Base-by-base conservation (phyloP, 2,329 filamentous ascomycete genomes). In the Xylaria sp. region DNA sequence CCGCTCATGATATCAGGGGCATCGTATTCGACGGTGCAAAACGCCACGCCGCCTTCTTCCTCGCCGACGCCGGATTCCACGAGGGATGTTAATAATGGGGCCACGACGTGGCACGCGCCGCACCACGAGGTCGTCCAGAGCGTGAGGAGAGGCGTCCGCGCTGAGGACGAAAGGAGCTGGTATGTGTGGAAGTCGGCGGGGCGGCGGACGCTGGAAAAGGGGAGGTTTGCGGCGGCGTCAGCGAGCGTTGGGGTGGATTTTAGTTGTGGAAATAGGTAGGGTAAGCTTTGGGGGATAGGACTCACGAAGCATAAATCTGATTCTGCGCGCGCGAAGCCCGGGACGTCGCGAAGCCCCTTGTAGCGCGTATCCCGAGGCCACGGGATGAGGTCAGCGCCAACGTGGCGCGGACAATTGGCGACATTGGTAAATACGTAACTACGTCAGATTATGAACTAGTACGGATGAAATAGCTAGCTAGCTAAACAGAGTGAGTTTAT, bases 91-190 rank as follows among this genome's bases (percentile, higher is more conserved):
- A 90, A 60, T 12, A 88, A 77, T 3, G 87, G 87, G 4, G 80
- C 79, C 27, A 89, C 81, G 37, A 78, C 76, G 54, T 81, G 82
- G 77, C 88, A 90, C 18, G 86, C 85, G 4, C 83, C 78, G 76
- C 88, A 90, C 80, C 84, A 89, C 8, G 85, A 86, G 0, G 87
- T 83, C 0, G 87, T 88, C 88, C 87, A 90, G 48, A 90, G 79
- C 1, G 87, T 89, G 64, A 90, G 75, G n/a, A 90, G 83, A 2
- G 88, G 87, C 2, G 79, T 83, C 51, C 84, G 82, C 5, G 86
- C 81, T 5, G 86, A 86, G 2, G 85, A 83, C 2, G 85, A 87
- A 60, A 88, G 80, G n/a, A 85, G 81, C 65, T 87, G 82, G 78
- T 88, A 86, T 21, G 84, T 86, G 75, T 84, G 78, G 76, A 90